Conservation (phyloP, 257 asterid genomes). For the Eucommia ulmoides region DNA sequence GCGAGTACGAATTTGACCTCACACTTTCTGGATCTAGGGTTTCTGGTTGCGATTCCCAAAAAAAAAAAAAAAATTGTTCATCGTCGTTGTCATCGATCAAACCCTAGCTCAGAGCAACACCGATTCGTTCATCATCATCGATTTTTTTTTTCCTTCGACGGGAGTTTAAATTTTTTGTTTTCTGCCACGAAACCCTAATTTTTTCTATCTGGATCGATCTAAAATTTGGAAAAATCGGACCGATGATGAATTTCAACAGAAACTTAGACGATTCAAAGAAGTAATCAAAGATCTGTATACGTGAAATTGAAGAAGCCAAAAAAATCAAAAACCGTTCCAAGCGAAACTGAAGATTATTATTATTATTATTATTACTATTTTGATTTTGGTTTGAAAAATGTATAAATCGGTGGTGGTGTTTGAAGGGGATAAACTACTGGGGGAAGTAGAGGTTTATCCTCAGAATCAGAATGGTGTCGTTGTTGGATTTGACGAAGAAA, state of each 20-base stretch:
- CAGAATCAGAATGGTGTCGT: slow-evolving; percentile 32
- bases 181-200: slow-evolving; percentile 19
- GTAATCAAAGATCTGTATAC: neutral
- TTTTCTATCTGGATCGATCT: slow-evolving; percentile 12
- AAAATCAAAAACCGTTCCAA: no score
- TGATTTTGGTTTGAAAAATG: no score
- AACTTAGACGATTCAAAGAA: neutral
- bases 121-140: slow-evolving; percentile 16
- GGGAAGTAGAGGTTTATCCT: slow-evolving; percentile 60
- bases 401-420: slow-evolving; percentile 35
- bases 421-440: slow-evolving; percentile 68
- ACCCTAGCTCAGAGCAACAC: slow-evolving; percentile 19
- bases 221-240: slow-evolving; percentile 28
- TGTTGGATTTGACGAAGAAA: slow-evolving; percentile 37
- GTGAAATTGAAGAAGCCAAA: no score
- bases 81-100: slow-evolving; percentile 12
- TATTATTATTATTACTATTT: no score
- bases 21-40: slow-evolving; percentile 55
- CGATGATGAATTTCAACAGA: neutral
- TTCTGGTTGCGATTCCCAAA: slow-evolving; percentile 18
- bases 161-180: no score
- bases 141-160: no score
- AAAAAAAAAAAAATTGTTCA: no score
- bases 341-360: slow-evolving; percentile 21
- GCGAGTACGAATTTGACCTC: slow-evolving; percentile 14